A percentile compares a stretch with the other conserved stretches of the same genome.
Evolutionary conservation across 495 filamentous ascomycete genomes (phyloP).

Genomic region (Xylaria sp.): DNA sequence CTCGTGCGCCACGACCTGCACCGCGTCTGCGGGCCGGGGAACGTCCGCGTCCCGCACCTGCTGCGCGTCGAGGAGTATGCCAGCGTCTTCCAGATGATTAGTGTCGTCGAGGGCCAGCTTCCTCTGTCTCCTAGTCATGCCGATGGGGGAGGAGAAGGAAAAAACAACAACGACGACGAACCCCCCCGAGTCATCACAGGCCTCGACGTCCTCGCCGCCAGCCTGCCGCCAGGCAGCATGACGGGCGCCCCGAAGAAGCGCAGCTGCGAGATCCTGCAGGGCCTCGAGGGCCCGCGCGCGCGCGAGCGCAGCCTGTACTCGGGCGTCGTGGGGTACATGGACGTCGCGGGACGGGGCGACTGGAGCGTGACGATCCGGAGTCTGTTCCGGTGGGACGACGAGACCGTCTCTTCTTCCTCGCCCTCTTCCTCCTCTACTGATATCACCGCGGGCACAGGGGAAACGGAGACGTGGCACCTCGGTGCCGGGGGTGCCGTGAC

Average conservation of each 20-base stretch:
- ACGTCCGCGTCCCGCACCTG: constrained; percentile 70
- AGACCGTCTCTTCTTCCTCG: constrained; percentile 31
- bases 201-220: constrained; percentile 76
- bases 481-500: constrained; percentile 92
- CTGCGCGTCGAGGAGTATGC: constrained; percentile 89
- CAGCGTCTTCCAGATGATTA: constrained; percentile 88
- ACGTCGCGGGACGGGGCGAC: constrained; percentile 82
- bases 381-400: constrained; percentile 71
- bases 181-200: constrained; percentile 51
- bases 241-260: constrained; percentile 94
- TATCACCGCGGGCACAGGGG: constrained; percentile 21
- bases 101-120: constrained; percentile 79
- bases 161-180: too few species aligned
- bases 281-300: constrained; percentile 63
- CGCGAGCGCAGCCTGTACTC: constrained; percentile 80
- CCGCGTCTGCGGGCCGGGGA: constrained; percentile 73
- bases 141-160: too few species aligned
- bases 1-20: constrained; percentile 91
- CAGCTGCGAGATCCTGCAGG: constrained; percentile 78
- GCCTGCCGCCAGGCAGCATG: constrained; percentile 90
- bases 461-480: constrained; percentile 72
- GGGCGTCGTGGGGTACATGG: constrained; percentile 88
- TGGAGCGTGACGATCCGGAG: constrained; percentile 89
- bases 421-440: constrained; percentile 23
- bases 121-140: background rate